Evolutionary conservation across 345 rosid genomes (phyloP), one percentile per base, ranked within the genome.

Genomic region (Populus ilicifolia): DNA sequence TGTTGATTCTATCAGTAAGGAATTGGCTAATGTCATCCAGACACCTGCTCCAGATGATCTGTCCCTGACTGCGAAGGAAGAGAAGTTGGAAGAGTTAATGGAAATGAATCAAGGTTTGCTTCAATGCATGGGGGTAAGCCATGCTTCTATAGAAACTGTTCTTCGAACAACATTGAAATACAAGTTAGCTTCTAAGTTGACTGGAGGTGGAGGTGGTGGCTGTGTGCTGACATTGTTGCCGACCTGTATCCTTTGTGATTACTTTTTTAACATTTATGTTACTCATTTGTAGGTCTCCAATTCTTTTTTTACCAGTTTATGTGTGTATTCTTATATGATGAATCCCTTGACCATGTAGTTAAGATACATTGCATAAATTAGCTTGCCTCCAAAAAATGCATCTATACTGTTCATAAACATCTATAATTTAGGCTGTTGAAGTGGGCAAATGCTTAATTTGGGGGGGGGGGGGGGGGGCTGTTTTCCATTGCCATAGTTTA

Each of bases 191-290:
- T 90, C 99, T 44, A 96, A 94, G 83, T 81, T 96, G 73, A 94
- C 99, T 0, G 99, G 98, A 80, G 99, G 97, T 71, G 99, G 99
- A 12, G 97, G 98, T 5, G 98, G 98, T 18, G 98, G 97, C 71
- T 96, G 98, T 13, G 96, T 91, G 69, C 90, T 96, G 18, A 96
- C 98, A 17, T 79, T 96, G 21, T 78, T 96, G 79, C 98, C 98
- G 16, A 86, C 90, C 75, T 29, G 97, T 96, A 96, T 92, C 94
- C 92, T 87, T 29, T 23, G 14, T 70, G 7, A 33, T 48, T 69
- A 4, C 67, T 41, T 79, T 41, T 76, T 75, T 44, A 50, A 39
- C 71, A 69, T 3, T 38, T 38, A 52, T 18, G 18, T 21, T 50
- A 20, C 20, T 20, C 59, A 20, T 52, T 17, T 52, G 59, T 2